phyloP scores from a whole-genome alignment of 2,329 filamentous ascomycete species.

The Ophiobolus disseminans region DNA sequence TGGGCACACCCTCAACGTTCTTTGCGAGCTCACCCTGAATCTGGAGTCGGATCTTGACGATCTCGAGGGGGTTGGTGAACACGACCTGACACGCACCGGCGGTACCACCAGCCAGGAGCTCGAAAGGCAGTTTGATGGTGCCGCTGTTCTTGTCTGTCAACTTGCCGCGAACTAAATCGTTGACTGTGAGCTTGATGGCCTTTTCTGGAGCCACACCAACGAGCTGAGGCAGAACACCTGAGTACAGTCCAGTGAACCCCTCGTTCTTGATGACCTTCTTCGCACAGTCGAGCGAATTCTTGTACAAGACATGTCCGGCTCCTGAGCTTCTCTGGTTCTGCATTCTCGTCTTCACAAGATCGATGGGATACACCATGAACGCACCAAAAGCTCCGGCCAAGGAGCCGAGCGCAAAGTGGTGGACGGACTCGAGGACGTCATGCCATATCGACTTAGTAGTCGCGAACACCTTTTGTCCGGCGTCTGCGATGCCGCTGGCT shows the following conservation, averaged over 20 bases:
- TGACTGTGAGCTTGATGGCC: constrained; percentile 98
- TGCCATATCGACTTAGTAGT: constrained; percentile 66
- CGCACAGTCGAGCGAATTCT: constrained; percentile 96
- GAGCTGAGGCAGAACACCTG: constrained; percentile 91
- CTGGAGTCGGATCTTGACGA: constrained; percentile 98
- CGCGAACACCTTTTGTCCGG: constrained; percentile 62
- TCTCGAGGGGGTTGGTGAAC: constrained; percentile 97
- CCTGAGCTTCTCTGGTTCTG: constrained; percentile 87
- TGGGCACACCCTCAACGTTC: constrained; percentile 78
- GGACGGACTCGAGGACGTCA: constrained; percentile 75
- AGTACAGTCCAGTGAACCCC: constrained; percentile 88
- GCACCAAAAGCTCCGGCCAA: constrained; percentile 95
- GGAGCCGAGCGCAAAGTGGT: constrained; percentile 90
- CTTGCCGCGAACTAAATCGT: constrained; percentile 83
- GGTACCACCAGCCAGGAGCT: constrained; percentile 85
- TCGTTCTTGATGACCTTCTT: constrained; percentile 93
- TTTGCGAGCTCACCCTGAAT: constrained; percentile 96
- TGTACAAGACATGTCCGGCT: constrained; percentile 88
- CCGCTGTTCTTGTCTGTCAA: constrained; percentile 77
- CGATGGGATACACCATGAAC: constrained; percentile 99
- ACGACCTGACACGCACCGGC: constrained; percentile 97
- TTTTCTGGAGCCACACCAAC: constrained; percentile 99
- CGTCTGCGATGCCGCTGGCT: constrained; percentile 54
- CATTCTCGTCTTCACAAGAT: constrained; percentile 97
- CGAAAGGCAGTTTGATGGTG: constrained; percentile 72